Evolutionary conservation across 2,329 filamentous ascomycete species (phyloP).

Genomic region (Venturia asperata): DNA sequence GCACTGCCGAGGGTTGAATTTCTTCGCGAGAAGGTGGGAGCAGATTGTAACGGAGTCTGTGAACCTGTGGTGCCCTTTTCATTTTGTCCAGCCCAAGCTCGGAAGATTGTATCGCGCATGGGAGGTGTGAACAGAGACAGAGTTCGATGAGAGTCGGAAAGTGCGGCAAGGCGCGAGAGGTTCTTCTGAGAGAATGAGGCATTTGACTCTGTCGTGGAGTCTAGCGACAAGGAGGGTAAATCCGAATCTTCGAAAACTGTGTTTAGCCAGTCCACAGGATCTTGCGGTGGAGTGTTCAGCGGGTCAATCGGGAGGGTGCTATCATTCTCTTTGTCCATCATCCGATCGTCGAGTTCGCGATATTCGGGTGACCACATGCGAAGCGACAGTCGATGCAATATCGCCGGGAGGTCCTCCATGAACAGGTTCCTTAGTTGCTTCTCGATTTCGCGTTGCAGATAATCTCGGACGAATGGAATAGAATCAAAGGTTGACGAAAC

Average conservation of each 20-base stretch:
- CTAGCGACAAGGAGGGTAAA: constrained; percentile 69
- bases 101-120: constrained; percentile 84
- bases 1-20: constrained; percentile 36
- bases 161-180: constrained; percentile 68
- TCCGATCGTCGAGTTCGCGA: constrained; percentile 52
- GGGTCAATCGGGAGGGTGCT: constrained; percentile 62
- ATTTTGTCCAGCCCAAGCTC: constrained; percentile 77
- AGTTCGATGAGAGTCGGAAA: constrained; percentile 84
- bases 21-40: constrained; percentile 40
- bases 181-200: constrained; percentile 96
- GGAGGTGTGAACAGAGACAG: constrained; percentile 84
- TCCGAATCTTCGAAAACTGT: constrained; percentile 68
- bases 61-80: constrained; percentile 51
- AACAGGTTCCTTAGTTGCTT: constrained; percentile 85
- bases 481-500: constrained; percentile 98
- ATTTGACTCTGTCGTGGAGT: constrained; percentile 73
- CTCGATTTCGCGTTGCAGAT: constrained; percentile 93
- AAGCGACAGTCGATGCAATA: constrained; percentile 87
- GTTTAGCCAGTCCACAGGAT: constrained; percentile 74
- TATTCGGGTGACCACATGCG: constrained; percentile 87
- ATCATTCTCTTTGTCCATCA: constrained; percentile 41
- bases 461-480: constrained; percentile 96
- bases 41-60: constrained; percentile 30
- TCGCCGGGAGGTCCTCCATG: constrained; percentile 96
- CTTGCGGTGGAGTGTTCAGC: constrained; percentile 70